Conservation (phyloP, 73 alveolate species). For the Effrenium voratum region DNA sequence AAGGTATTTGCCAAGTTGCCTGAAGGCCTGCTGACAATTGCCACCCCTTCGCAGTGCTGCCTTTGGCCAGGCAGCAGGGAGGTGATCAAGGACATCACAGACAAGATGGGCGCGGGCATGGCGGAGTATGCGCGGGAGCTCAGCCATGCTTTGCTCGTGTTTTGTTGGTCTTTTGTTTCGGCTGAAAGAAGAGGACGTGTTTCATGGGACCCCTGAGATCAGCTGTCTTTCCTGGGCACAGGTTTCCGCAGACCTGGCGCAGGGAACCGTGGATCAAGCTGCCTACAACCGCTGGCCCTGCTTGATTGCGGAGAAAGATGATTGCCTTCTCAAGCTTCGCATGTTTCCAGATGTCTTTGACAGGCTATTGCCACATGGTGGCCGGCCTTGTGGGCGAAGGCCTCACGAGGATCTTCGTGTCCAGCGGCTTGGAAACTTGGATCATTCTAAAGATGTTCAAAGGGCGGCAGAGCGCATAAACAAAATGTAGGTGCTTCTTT, state of each 20-base stretch:
- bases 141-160: no score
- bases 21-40: conserved; percentile 36
- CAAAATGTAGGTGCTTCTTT: no score
- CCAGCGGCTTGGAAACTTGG: conserved; percentile 60
- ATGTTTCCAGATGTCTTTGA: neutral
- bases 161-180: neutral
- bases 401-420: conserved; percentile 51
- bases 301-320: neutral
- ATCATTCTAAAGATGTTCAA: neutral
- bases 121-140: conserved; percentile 50
- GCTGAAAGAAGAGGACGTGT: no score
- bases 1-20: conserved; percentile 36
- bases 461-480: no score
- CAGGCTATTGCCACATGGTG: conserved; percentile 92
- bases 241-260: conserved; percentile 79
- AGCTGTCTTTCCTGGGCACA: neutral
- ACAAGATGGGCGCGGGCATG: conserved; percentile 90
- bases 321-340: neutral
- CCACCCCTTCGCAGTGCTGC: neutral
- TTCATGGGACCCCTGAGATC: no score
- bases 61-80: conserved; percentile 25
- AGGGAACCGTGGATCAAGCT: conserved; percentile 82
- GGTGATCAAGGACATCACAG: conserved; percentile 65
- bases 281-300: conserved; percentile 53
- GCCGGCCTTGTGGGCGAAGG: conserved; percentile 93